Evolutionary conservation across 176 grass and related monocot genomes (phyloP).

Genomic region (Coix lacrymajobi): DNA sequence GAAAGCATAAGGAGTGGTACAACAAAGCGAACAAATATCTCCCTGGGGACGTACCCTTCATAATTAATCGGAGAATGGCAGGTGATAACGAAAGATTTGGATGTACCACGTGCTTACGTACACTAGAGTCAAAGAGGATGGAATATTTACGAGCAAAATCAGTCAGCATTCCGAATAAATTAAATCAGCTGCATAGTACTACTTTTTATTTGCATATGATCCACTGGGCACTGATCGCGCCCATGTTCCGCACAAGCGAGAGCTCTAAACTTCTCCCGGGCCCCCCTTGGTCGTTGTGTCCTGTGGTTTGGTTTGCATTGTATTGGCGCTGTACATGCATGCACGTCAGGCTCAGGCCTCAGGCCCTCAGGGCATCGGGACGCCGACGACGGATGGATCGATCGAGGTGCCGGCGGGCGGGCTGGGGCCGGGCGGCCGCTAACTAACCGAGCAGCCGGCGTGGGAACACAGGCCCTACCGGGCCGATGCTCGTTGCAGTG

Average conservation of each 20-base stretch:
- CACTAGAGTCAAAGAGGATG: not conserved
- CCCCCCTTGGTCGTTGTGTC: not conserved
- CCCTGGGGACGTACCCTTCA: not conserved
- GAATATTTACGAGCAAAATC: not conserved
- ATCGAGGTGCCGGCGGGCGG: not conserved
- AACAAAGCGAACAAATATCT: not conserved
- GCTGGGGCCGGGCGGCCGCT: not conserved
- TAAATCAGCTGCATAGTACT: not conserved
- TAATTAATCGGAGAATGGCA: not conserved
- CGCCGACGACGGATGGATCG: not conserved
- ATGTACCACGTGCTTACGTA: not conserved
- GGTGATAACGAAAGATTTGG: not conserved
- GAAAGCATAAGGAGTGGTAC: not conserved
- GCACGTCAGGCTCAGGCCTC: not conserved
- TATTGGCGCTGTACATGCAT: not conserved
- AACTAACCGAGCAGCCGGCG: not conserved
- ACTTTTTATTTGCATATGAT: not conserved
- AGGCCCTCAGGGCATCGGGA: too few species aligned
- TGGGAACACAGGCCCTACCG: not conserved
- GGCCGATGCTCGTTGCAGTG: too few species aligned
- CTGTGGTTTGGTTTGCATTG: not conserved
- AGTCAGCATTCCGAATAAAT: not conserved
- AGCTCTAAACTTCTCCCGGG: not conserved
- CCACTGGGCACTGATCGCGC: not conserved
- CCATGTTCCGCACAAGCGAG: not conserved